Conservation (phyloP, 2,329 filamentous ascomycete species). For the Xylaria sp. region DNA sequence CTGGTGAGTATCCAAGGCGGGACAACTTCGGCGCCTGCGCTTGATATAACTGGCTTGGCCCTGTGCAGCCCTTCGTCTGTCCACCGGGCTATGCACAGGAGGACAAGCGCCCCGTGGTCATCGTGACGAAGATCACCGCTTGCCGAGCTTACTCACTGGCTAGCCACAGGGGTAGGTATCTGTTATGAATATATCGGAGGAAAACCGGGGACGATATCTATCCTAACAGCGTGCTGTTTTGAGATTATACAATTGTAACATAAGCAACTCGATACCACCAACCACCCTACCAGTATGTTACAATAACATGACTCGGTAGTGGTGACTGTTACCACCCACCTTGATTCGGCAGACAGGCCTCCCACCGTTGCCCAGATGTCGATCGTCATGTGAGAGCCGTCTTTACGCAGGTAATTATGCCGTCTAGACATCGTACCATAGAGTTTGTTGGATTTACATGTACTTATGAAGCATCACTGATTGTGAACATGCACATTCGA, state of each 20-base stretch:
- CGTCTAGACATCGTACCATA: neutral
- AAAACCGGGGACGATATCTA: neutral
- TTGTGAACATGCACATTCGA: neutral
- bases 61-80: slow-evolving; percentile 23
- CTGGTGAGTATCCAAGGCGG: slow-evolving; percentile 19
- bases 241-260: slow-evolving; percentile 2
- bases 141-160: slow-evolving; percentile 18
- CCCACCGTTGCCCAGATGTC: slow-evolving; percentile 10
- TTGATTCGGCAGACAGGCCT: neutral
- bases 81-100: slow-evolving; percentile 26
- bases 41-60: slow-evolving; percentile 32
- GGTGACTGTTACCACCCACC: slow-evolving; percentile 21
- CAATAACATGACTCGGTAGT: neutral
- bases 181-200: slow-evolving; percentile 5
- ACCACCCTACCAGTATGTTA: neutral
- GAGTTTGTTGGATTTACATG: neutral
- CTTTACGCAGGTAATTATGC: slow-evolving; percentile 2
- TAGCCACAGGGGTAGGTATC: slow-evolving; percentile 23
- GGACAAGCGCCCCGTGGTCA: slow-evolving; percentile 13
- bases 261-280: slow-evolving; percentile 4
- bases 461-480: slow-evolving; percentile 1
- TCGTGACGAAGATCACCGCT: slow-evolving; percentile 31
- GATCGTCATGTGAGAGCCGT: slow-evolving; percentile 4
- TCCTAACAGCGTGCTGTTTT: neutral
- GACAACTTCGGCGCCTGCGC: slow-evolving; percentile 32